Evolutionary conservation across 1,284 basidiomycete genomes (phyloP).

Genomic region (Ceratorhiza oryzae-sativae): DNA sequence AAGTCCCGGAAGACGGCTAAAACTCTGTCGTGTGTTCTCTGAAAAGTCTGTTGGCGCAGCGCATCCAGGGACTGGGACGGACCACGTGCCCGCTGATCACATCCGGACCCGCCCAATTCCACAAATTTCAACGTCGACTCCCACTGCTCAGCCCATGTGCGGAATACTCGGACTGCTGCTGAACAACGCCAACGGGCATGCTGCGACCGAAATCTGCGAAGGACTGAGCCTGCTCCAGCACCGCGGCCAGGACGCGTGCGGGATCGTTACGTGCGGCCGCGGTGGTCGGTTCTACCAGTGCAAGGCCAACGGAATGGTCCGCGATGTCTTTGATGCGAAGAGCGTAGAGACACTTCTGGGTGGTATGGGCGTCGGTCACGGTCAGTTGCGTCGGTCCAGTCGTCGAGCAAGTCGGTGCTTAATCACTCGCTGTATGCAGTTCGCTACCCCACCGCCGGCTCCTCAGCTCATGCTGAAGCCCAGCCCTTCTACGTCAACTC

Average conservation of each 20-base stretch:
- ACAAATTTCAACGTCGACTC: constrained; percentile 28
- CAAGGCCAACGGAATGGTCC: constrained; percentile 99
- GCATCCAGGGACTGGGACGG: not conserved
- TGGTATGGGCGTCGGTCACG: constrained; percentile 98
- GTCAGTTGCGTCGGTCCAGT: constrained; percentile 57
- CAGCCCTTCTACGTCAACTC: constrained; percentile 99
- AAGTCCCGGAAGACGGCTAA: not conserved
- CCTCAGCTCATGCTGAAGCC: constrained; percentile 96
- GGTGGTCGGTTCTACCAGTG: constrained; percentile 97
- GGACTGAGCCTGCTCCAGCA: constrained; percentile 92
- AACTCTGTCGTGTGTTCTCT: not conserved
- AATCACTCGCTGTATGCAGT: constrained; percentile 58
- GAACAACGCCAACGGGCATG: constrained; percentile 77
- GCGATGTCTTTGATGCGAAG: constrained; percentile 92
- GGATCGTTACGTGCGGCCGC: constrained; percentile 94
- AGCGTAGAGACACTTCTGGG: constrained; percentile 83
- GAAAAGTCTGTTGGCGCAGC: not conserved
- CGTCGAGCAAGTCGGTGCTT: constrained; percentile 38
- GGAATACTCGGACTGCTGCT: constrained; percentile 87
- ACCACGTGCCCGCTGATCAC: constrained; percentile 29
- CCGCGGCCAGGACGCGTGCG: constrained; percentile 97
- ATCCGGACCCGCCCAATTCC: constrained; percentile 15
- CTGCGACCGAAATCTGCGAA: constrained; percentile 87
- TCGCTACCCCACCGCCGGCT: constrained; percentile 97
- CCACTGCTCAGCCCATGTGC: constrained; percentile 61